Evolutionary conservation across 1,284 basidiomycete species (phyloP), one percentile per base, ranked within the genome.

Genomic region (Ceratobasidium sp.): DNA sequence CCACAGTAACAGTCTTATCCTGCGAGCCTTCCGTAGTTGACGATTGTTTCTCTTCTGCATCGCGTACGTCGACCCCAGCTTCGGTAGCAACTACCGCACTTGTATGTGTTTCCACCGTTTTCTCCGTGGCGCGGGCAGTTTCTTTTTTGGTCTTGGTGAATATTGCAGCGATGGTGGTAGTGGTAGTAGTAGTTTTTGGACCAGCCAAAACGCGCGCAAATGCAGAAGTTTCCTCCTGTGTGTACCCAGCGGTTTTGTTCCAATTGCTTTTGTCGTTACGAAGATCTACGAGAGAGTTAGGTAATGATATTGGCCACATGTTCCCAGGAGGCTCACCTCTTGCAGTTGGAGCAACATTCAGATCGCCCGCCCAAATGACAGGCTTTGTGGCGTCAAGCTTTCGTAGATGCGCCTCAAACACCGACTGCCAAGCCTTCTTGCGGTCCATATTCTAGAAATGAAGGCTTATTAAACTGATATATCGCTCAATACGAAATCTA

Each of bases 361-460:
- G 80, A 81, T 97, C 95, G 31, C 95, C 95, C n/a, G 88, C 86
- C 95, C 95, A 97, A 75, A 97, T 91, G 11, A 96, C 91, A 2
- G 94, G 91, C 79, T 96, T 96, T 79, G 87, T 88, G 75, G 85
- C 86, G 82, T 95, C 93, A 14, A 95, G 84, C 24, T 88, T 86
- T 2, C 89, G 88, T 19, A 96, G 86, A 79, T 96, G 91, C 1
- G 83, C 78, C 65, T 91, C 89, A 79, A 95, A 94, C 79, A 94
- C 90, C 17, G 82, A 80, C 75, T 94, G 92, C 93, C 94, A 95
- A 74, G 85, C 83, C 63, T 92, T 91, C 81, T 94, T 94, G 65
- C 85, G 87, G 50, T 89, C 87, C 66, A 95, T 83, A 0, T 90
- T 91, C 93, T 94, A 78, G 64, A n/a, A 31, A n/a, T 22, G 6